phyloP scores from a whole-genome alignment of 2,329 filamentous ascomycete species.

The Xylaria sp. region DNA sequence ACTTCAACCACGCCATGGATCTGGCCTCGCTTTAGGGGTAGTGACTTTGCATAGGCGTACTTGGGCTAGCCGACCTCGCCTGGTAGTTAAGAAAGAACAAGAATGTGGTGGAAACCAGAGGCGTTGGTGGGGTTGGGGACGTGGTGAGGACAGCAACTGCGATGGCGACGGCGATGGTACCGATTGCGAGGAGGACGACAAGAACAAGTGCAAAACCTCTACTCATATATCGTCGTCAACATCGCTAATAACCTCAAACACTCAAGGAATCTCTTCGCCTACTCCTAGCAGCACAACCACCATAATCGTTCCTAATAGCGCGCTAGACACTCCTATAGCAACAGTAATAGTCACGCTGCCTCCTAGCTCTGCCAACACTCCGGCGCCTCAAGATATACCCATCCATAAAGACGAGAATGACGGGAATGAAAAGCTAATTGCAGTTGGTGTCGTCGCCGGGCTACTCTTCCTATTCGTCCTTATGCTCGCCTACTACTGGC shows the following conservation, averaged over 20 bases:
- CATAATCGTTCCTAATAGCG: not conserved
- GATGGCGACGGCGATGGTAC: not conserved
- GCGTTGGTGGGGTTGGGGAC: too few relatives aligned
- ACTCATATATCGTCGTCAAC: not conserved
- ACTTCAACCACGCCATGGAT: not conserved
- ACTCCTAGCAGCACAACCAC: not conserved
- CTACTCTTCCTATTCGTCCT: conserved; percentile 34
- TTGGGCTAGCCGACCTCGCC: not conserved
- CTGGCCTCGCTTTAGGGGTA: not conserved
- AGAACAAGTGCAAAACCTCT: too few relatives aligned
- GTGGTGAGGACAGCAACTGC: not conserved
- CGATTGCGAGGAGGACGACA: not conserved
- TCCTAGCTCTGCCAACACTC: not conserved
- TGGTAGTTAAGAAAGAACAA: not conserved
- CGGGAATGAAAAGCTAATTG: conserved; percentile 19
- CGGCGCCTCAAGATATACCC: too few relatives aligned
- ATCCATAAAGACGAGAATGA: not conserved
- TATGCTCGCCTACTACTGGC: conserved; percentile 36
- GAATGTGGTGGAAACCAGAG: not conserved
- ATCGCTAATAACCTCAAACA: not conserved
- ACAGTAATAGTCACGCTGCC: not conserved
- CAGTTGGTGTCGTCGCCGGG: conserved; percentile 37
- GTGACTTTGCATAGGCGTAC: not conserved
- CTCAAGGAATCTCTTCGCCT: too few relatives aligned
- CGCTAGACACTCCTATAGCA: too few relatives aligned